phyloP scores from a whole-genome alignment of 257 asterid species.

The Nicotiana attenuata region DNA sequence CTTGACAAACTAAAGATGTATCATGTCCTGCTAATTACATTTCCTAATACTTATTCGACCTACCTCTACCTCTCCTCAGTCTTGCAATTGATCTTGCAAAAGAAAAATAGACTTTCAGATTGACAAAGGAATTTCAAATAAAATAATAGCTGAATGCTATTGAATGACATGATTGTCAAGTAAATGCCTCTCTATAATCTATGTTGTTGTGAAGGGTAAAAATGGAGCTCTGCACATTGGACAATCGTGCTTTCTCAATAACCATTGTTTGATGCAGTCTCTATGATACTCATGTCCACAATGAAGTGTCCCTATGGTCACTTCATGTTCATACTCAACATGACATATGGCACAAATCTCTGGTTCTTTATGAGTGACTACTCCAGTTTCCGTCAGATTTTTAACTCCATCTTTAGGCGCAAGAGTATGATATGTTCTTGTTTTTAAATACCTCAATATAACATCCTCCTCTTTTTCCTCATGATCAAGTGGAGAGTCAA shows the following conservation, averaged over 20 bases:
- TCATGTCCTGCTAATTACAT: too few species aligned
- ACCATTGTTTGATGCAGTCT: conserved; percentile 13
- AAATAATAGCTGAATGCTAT: too few species aligned
- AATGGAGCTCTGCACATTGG: conserved; percentile 6
- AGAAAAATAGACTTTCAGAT: too few species aligned
- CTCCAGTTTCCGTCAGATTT: neutral
- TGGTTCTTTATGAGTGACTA: neutral
- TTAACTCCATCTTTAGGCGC: neutral
- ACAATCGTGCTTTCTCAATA: neutral
- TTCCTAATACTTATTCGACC: too few species aligned
- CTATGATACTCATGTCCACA: conserved; percentile 15
- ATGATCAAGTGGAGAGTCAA: neutral
- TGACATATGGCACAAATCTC: conserved; percentile 10
- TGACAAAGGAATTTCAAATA: too few species aligned
- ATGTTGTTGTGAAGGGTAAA: neutral
- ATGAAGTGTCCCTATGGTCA: neutral
- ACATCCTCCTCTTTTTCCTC: neutral
- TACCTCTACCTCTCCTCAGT: too few species aligned
- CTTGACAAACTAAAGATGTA: too few species aligned
- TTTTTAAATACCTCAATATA: neutral
- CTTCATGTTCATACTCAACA: neutral
- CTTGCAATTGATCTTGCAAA: too few species aligned
- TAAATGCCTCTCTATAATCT: neutral
- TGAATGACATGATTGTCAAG: too few species aligned
- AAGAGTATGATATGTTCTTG: neutral